Base-by-base conservation (phyloP, 805 yeast species). In the Metschnikowia orientalis region DNA sequence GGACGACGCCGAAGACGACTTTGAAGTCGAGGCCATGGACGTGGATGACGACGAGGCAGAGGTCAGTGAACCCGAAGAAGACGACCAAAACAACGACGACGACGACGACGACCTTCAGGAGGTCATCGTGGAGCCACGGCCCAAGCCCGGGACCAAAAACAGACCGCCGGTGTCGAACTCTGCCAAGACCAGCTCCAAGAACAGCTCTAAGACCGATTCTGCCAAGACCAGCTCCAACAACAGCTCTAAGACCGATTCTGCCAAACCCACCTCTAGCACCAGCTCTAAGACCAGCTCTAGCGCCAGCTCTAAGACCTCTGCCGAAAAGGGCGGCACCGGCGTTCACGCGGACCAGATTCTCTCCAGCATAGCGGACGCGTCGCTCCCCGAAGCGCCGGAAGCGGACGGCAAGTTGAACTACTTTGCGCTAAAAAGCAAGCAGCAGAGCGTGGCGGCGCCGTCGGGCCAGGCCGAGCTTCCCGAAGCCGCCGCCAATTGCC, bases 401-500 rank as follows among this genome's bases (percentile, higher is more conserved):
- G 51, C 64, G 3, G 70, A 69, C 32, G 69, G 75, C 49, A 77
- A 73, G 49, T 70, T 74, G 44, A 83, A 77, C 45, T 70, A 73
- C 51, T 75, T 75, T 44, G 74, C 77, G 3, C 55, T 63, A 37
- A 67, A 69, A 39, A 38, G 38, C 32, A 42, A 42, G 45, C 51
- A 31, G 45, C 52, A 36, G 45, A 41, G 31, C 15, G 32, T 43
- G 4, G 46, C 52, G 16, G 51, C 64, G 6, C 41, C 65, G 10
- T 64, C 64, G 7, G 59, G 59, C 5, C 36, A 50, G 11, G 60
- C 58, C 9, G 78, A 75, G 10, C 64, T 88, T 18, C 96, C 97
- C 0, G 81, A 73, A 44, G 96, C 95, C 2, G 73, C 79, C 8
- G 85, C 88, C 3, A 80, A 89, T 53, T 92, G 98, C 60, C 61